phyloP scores from a whole-genome alignment of 345 rosid species.

The Crucihimalaya himalaica region DNA sequence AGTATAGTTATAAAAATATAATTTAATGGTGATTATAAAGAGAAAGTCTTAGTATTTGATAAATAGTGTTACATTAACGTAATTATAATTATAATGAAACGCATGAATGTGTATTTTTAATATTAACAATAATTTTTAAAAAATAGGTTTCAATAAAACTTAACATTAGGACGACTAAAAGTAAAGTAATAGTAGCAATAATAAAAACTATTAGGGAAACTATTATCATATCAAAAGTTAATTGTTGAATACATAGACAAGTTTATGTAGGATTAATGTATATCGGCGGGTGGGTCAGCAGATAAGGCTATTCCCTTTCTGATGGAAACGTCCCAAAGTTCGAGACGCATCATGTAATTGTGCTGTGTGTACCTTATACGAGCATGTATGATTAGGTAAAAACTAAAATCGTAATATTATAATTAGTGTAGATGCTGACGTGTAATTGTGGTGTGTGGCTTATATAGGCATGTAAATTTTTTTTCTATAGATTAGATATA shows the following conservation, averaged over 20 bases:
- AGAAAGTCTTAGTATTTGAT: neutral
- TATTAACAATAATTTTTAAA: too few species aligned
- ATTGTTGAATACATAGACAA: neutral
- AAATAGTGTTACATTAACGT: neutral
- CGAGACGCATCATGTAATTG: constrained; percentile 24
- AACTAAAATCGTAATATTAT: neutral
- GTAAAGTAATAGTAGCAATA: neutral
- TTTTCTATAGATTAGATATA: neutral
- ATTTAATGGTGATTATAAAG: neutral
- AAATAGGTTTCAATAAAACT: neutral
- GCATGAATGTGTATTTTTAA: too few species aligned
- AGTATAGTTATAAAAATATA: neutral
- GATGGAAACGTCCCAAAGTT: constrained; percentile 26
- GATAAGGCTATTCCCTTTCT: neutral
- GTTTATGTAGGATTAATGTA: constrained; percentile 4
- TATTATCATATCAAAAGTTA: neutral
- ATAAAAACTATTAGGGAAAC: neutral
- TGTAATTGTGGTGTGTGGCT: neutral
- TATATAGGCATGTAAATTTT: neutral
- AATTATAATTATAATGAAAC: neutral
- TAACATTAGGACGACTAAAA: neutral
- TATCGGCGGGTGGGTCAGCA: neutral
- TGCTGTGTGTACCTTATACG: neutral
- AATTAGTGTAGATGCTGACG: neutral
- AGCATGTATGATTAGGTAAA: constrained; percentile 5